Percentiles rank a stretch among this genome's conserved stretches.
phyloP scores from a whole-genome alignment of 495 filamentous ascomycete species.

The Hypoxylon subgilvum region DNA sequence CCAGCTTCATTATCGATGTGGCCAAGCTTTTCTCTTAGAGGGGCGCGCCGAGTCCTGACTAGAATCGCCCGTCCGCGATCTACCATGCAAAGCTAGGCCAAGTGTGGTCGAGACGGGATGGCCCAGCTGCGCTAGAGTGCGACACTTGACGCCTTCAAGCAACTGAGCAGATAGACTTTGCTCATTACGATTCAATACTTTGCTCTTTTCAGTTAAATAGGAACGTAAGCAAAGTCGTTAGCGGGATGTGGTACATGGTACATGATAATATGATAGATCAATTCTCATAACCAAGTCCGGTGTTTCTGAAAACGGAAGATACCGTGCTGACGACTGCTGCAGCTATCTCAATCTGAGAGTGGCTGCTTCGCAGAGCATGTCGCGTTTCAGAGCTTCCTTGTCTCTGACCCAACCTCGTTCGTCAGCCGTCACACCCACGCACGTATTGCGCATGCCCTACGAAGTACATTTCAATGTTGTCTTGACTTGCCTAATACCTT shows the following conservation, averaged over 20 bases:
- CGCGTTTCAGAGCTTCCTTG: slow-evolving; percentile 18
- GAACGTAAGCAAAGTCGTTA: background rate
- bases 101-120: slow-evolving; percentile 33
- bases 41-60: slow-evolving; percentile 21
- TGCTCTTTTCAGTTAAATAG: background rate
- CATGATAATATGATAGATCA: background rate
- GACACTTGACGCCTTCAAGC: background rate
- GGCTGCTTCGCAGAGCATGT: slow-evolving; percentile 12
- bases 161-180: too few relatives aligned
- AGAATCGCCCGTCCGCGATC: slow-evolving; percentile 7
- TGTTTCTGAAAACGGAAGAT: slow-evolving; percentile 31
- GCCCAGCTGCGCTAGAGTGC: background rate
- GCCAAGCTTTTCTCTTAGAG: slow-evolving; percentile 1
- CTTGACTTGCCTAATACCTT: too few relatives aligned
- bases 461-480: too few relatives aligned
- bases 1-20: background rate
- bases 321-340: slow-evolving; percentile 5
- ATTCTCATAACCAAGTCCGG: slow-evolving; percentile 9
- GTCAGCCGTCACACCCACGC: background rate
- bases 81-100: slow-evolving; percentile 25
- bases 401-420: slow-evolving; percentile 16
- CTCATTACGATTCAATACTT: background rate
- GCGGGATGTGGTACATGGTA: too few relatives aligned
- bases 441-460: background rate
- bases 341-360: slow-evolving; percentile 27